Conservation (phyloP, 495 filamentous ascomycete species). For the Saxispiralis lemnorum region DNA sequence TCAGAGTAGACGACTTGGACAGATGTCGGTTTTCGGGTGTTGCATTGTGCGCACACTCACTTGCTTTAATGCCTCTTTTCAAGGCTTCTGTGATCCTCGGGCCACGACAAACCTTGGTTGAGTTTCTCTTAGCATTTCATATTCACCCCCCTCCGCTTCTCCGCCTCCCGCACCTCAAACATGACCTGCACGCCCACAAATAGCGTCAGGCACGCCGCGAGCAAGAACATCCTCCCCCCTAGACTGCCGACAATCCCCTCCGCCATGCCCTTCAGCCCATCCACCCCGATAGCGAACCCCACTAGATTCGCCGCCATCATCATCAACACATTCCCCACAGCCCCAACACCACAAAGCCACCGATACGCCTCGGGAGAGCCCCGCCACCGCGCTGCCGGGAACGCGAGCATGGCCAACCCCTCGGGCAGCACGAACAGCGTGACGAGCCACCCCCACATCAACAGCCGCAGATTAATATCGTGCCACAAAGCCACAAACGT, state of each 20-base stretch:
- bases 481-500: conserved; percentile 98
- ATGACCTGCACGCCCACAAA: conserved; percentile 86
- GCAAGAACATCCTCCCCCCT: conserved; percentile 57
- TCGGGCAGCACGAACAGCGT: conserved; percentile 88
- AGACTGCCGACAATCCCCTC: conserved; percentile 55
- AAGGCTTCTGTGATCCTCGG: too few relatives aligned
- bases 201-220: conserved; percentile 46
- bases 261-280: conserved; percentile 64
- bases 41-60: too few relatives aligned
- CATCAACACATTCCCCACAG: conserved; percentile 73
- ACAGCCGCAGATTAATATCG: conserved; percentile 78
- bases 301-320: conserved; percentile 94
- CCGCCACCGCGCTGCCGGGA: conserved; percentile 55
- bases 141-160: conserved; percentile 62
- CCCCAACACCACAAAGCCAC: conserved; percentile 67
- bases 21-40: too few relatives aligned
- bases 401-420: conserved; percentile 47
- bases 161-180: conserved; percentile 83
- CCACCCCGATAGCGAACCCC: conserved; percentile 74
- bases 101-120: too few relatives aligned
- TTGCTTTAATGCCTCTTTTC: too few relatives aligned
- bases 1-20: too few relatives aligned
- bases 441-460: conserved; percentile 94
- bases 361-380: conserved; percentile 51
- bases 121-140: conserved; percentile 71